Base-by-base conservation (phyloP, 2,329 filamentous ascomycete genomes). In the Aspergillus sp. region DNA sequence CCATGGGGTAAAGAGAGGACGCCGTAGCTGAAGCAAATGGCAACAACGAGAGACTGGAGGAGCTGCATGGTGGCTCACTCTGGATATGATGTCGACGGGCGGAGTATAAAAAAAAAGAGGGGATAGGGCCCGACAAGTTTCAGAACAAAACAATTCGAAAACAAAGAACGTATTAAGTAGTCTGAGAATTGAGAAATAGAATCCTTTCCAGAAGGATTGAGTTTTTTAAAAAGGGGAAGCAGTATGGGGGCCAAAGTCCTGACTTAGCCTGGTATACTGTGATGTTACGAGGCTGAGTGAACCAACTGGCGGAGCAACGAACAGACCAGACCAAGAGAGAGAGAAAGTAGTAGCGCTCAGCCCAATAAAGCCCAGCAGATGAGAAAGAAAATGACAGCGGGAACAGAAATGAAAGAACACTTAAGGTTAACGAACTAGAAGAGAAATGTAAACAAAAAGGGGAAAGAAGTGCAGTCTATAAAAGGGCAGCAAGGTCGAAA, bases 1-100 rank as follows among this genome's bases (percentile, higher is more conserved):
- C 62, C 60, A 25, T 73, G 70, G 8, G 78, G 77, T 11, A 68
- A 70, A 30, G 75, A 70, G 30, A 78, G 65, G 54, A 66, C 73
- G 17, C 70, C 62, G 25, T 69, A 70, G 48, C 73, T 67, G 58
- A 80, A 60, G 54, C 73, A 71, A 47, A 74, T 58, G 11, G 69
- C 62, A 4, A 73, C 49, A 30, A 70, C 41, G 55, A 76, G 57
- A 13, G 68, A 73, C 49, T 69, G 64, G 49, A 69, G 38, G 39
- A 71, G 56, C 62, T 69, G 68, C 71, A 75, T 75, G 39, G 54
- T 66, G 65, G 32, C 52, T 38, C 25, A 30, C 27, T 51, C 41
- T 15, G 10, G 8, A 23, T 13, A 36, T 13, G 41, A 30, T 23
- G 47, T 47, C 44, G 23, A 27, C 17, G 27, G 42, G 39, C 32